A percentile compares a stretch with the other conserved stretches of the same genome.
Conservation (phyloP, 257 asterid genomes). For the Przewalskia tangutica region DNA sequence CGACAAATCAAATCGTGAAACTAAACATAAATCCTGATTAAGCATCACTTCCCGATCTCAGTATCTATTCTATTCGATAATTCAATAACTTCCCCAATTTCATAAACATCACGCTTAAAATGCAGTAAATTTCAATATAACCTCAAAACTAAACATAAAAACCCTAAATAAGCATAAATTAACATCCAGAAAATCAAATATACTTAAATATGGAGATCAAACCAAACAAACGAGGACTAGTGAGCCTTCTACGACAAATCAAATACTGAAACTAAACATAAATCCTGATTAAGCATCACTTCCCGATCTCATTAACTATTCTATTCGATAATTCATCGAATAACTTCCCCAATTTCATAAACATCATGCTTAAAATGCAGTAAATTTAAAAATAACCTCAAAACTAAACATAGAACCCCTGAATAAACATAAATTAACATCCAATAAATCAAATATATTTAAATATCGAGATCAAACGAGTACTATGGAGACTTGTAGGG, state of each 20-base stretch:
- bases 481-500: neutral
- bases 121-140: neutral
- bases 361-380: neutral
- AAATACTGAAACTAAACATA: neutral
- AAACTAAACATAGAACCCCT: neutral
- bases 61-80: neutral
- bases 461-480: neutral
- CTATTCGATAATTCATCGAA: neutral
- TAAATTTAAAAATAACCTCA: neutral
- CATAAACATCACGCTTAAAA: neutral
- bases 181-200: neutral
- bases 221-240: neutral
- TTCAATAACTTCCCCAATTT: neutral
- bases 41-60: neutral
- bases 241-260: constrained; percentile 1
- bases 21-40: neutral
- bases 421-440: neutral
- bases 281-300: neutral
- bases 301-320: neutral
- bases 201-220: neutral
- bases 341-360: neutral
- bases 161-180: neutral
- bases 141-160: neutral
- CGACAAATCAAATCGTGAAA: neutral
- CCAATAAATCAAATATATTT: neutral